Evolutionary conservation across 352 stramenopile species (phyloP).

Genomic region (Detonula confervacea): DNA sequence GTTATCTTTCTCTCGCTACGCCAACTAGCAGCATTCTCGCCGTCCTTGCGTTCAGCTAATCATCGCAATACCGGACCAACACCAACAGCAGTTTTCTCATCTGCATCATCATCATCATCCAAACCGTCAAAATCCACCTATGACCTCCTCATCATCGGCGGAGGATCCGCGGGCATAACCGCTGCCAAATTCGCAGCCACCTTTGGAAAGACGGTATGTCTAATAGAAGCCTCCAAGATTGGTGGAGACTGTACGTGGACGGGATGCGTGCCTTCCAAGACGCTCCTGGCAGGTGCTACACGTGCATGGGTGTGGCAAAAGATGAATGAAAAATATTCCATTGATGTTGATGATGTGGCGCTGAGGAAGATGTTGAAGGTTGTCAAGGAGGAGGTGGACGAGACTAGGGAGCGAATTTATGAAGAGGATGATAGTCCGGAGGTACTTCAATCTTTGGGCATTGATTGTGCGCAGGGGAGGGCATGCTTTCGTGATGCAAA

Average conservation of each 20-base stretch:
- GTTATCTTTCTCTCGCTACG: neutral
- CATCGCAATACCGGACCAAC: neutral
- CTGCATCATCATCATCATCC: constrained; percentile 6
- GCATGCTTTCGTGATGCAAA: constrained; percentile 27
- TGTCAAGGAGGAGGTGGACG: constrained; percentile 44
- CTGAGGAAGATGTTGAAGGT: constrained; percentile 29
- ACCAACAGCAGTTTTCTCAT: neutral
- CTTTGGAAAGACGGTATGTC: constrained; percentile 55
- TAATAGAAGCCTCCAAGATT: constrained; percentile 64
- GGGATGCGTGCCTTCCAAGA: constrained; percentile 73
- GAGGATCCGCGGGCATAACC: constrained; percentile 68
- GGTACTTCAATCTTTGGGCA: constrained; percentile 45
- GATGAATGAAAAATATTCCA: constrained; percentile 32
- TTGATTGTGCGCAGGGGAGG: constrained; percentile 48
- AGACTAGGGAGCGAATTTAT: constrained; percentile 60
- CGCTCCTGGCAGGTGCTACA: constrained; percentile 59
- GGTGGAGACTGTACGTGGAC: constrained; percentile 79
- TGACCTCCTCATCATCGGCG: constrained; percentile 71
- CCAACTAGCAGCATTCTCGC: neutral
- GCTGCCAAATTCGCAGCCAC: constrained; percentile 70
- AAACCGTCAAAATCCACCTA: constrained; percentile 26
- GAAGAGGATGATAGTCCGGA: constrained; percentile 66
- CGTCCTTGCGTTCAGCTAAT: neutral
- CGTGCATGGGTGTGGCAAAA: constrained; percentile 25
- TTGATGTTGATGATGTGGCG: neutral